Evolutionary conservation across 352 stramenopile genomes (phyloP), one percentile per base, ranked within the genome.

Genomic region (Halophytophthora batemanensis): DNA sequence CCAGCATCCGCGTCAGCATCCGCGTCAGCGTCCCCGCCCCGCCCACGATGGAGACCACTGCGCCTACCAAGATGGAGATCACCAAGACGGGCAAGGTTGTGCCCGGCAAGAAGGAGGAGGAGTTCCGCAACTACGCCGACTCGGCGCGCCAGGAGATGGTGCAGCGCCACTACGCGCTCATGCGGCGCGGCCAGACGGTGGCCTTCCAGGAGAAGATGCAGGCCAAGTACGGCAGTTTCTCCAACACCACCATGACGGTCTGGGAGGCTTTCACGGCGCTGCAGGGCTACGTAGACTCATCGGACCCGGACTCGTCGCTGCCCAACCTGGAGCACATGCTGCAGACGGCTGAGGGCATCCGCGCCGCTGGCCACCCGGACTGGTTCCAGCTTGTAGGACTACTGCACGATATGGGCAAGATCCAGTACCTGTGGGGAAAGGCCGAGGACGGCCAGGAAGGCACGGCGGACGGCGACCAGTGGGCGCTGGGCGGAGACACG

Each of bases 351-450:
- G 92, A 98, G 68, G 87, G 84, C 6, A 97, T 98, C 43, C 81
- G 92, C 28, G 75, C 73, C 14, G 87, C 87, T 0, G 82, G 79
- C 14, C 87, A 97, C 61, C 89, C 90, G 2, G 92, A 98, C 42
- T 97, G 90, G 92, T 80, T 98, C 44, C 86, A 97, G 60, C 71
- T 98, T 35, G 82, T 92, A 2, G 92, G 92, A 0, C 58, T 98
- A 14, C 61, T 98, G 25, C 92, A 98, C 61, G 92, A 98, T 64
- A 95, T 98, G 82, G 90, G 90, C 46, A 97, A 98, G 67, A 97
- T 97, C 56, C 92, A 97, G 81, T 97, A 96, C 61, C 70, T 97
- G 4, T 97, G 89, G 90, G 90, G 90, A 29, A 65, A 59, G 31
- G 66, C 64, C 17, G 69, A 87, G 37, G 86, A 97, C 50, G 90